Evolutionary conservation across 169 alveolate genomes (phyloP).

Genomic region (Eimeria maxima): DNA sequence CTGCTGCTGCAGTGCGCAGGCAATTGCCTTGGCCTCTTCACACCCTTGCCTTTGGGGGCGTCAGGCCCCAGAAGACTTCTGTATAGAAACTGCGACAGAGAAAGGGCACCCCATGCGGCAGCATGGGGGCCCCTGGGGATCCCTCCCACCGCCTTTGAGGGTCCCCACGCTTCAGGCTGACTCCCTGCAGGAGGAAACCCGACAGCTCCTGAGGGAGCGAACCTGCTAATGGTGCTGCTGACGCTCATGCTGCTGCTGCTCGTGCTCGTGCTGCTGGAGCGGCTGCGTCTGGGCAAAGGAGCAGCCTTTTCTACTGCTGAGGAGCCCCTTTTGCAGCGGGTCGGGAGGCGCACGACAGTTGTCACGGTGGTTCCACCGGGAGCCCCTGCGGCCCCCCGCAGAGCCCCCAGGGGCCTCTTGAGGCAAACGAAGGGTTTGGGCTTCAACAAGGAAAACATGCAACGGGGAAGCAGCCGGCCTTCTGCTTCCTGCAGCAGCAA

Average conservation of each 20-base stretch:
- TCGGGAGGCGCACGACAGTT: not conserved
- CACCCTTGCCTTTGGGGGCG: constrained; percentile 62
- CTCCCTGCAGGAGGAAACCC: constrained; percentile 48
- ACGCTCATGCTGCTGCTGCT: too few species aligned
- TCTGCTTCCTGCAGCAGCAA: not conserved
- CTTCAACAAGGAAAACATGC: constrained; percentile 9
- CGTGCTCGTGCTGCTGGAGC: not conserved
- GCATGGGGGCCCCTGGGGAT: not conserved
- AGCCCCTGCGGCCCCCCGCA: constrained; percentile 5
- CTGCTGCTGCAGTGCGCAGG: constrained; percentile 36
- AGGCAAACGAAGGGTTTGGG: not conserved
- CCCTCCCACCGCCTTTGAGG: not conserved
- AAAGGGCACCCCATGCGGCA: constrained; percentile 19
- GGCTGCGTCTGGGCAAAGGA: not conserved
- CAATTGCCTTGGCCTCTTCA: constrained; percentile 40
- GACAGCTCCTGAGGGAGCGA: constrained; percentile 11
- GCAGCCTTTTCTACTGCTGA: not conserved
- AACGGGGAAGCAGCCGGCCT: not conserved
- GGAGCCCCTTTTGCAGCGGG: constrained; percentile 22
- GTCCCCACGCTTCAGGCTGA: not conserved
- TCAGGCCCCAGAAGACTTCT: constrained; percentile 47
- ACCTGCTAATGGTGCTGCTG: constrained; percentile 23
- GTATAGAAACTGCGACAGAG: constrained; percentile 25
- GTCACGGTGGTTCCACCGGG: not conserved
- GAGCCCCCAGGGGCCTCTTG: not conserved